Conservation (phyloP, 2,329 filamentous ascomycete genomes). For the Cladophialophora chaetospira region DNA sequence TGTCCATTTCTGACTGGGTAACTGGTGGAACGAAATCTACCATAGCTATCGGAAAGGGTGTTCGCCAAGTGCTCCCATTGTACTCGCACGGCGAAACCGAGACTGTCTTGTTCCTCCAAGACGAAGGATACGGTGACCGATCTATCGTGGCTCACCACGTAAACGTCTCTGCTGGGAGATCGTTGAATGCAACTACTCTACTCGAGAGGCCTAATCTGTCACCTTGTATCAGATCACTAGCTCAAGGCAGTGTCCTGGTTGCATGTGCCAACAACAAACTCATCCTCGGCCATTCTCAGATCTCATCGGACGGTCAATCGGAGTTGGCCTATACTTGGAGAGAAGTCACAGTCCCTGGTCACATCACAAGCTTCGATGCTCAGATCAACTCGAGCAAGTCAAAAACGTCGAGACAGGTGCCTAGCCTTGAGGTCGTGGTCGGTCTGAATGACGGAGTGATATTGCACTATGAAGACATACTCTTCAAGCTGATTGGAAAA, state of each 20-base stretch:
- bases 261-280: slow-evolving; percentile 50
- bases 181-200: slow-evolving; percentile 1
- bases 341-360: slow-evolving; percentile 59
- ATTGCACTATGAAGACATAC: slow-evolving; percentile 75
- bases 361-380: slow-evolving; percentile 66
- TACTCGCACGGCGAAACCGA: slow-evolving; percentile 14
- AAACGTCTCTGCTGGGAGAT: neutral
- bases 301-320: slow-evolving; percentile 37
- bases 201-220: slow-evolving; percentile 10
- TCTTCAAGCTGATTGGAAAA: slow-evolving; percentile 56
- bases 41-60: slow-evolving; percentile 5
- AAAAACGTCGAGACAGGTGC: slow-evolving; percentile 35
- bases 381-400: slow-evolving; percentile 26
- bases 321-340: slow-evolving; percentile 54
- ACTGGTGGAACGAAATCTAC: slow-evolving; percentile 42
- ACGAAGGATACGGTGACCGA: slow-evolving; percentile 4
- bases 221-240: slow-evolving; percentile 18
- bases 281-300: slow-evolving; percentile 59
- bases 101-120: slow-evolving; percentile 13
- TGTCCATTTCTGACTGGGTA: slow-evolving; percentile 65
- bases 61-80: slow-evolving; percentile 21
- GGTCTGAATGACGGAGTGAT: slow-evolving; percentile 77
- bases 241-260: slow-evolving; percentile 40
- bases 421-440: slow-evolving; percentile 71
- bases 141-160: slow-evolving; percentile 13